Percentiles rank a stretch among this genome's conserved stretches.
Conservation (phyloP, 495 filamentous ascomycete genomes). For the Glarea lozoyensis region DNA sequence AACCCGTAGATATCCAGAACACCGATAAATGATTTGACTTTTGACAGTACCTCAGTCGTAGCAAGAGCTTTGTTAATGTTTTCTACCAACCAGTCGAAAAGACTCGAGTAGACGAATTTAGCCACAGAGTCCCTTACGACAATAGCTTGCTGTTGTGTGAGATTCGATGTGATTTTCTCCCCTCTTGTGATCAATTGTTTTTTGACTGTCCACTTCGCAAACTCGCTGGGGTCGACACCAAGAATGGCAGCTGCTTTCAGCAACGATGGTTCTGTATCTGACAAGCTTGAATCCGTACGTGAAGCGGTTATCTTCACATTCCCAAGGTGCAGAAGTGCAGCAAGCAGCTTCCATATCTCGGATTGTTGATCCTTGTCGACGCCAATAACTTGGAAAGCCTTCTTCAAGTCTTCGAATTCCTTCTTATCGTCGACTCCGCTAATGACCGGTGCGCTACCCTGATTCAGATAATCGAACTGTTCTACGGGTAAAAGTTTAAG, state of each 20-base stretch:
- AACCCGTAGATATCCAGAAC: slow-evolving; percentile 99
- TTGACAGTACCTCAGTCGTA: slow-evolving; percentile 73
- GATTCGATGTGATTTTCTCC: slow-evolving; percentile 94
- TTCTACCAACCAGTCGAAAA: slow-evolving; percentile 98
- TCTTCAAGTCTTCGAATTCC: slow-evolving; percentile 81
- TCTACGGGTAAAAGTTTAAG: slow-evolving; percentile 71
- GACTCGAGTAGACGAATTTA: slow-evolving; percentile 96
- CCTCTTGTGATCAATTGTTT: slow-evolving; percentile 96
- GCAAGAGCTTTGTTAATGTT: slow-evolving; percentile 87
- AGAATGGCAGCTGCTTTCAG: slow-evolving; percentile 76
- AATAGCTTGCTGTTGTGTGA: slow-evolving; percentile 86
- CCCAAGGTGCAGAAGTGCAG: slow-evolving; percentile 87
- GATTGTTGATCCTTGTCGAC: slow-evolving; percentile 64
- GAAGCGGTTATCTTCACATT: slow-evolving; percentile 92
- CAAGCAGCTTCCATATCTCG: slow-evolving; percentile 85
- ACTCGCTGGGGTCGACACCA: slow-evolving; percentile 77
- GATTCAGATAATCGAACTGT: slow-evolving; percentile 92
- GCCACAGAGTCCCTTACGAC: slow-evolving; percentile 97
- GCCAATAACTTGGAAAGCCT: slow-evolving; percentile 81
- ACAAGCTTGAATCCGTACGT: slow-evolving; percentile 75
- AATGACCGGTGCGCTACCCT: slow-evolving; percentile 83
- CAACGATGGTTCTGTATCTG: slow-evolving; percentile 72
- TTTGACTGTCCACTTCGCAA: slow-evolving; percentile 98
- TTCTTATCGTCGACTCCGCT: slow-evolving; percentile 93
- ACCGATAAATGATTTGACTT: slow-evolving; percentile 90